Evolutionary conservation across 768 basidiomycete species (phyloP).

Genomic region (Agaricus sinodeliciosus): DNA sequence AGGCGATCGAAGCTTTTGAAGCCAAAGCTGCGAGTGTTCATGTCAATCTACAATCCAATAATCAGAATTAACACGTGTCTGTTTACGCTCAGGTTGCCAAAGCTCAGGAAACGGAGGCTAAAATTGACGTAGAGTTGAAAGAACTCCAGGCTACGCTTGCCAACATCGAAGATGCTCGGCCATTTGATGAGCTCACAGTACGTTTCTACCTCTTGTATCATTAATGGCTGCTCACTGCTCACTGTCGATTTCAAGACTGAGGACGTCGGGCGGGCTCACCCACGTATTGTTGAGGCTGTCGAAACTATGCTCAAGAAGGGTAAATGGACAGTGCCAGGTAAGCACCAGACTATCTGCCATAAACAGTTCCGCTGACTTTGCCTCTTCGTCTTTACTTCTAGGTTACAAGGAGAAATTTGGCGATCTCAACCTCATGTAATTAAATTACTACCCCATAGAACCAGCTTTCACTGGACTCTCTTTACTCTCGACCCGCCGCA

Average conservation of each 20-base stretch:
- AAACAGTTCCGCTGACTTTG: background rate
- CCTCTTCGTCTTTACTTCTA: conserved; percentile 17
- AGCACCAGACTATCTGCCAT: conserved; percentile 13
- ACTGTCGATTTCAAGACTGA: conserved; percentile 46
- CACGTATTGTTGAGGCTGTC: conserved; percentile 84
- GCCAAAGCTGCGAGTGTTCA: conserved; percentile 75
- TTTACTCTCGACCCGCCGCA: background rate
- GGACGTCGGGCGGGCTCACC: conserved; percentile 89
- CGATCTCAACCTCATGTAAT: conserved; percentile 86
- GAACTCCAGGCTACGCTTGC: conserved; percentile 89
- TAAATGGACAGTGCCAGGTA: conserved; percentile 97
- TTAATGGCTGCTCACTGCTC: background rate
- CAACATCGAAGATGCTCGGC: conserved; percentile 96
- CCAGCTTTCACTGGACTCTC: background rate
- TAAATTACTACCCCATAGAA: conserved; percentile 15
- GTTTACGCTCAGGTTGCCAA: conserved; percentile 60
- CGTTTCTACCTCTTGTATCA: conserved; percentile 22
- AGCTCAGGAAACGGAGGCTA: conserved; percentile 82
- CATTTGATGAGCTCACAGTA: conserved; percentile 95
- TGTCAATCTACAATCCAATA: background rate
- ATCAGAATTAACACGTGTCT: background rate
- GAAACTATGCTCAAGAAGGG: conserved; percentile 96
- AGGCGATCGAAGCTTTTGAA: conserved; percentile 96
- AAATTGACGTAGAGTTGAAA: conserved; percentile 87
- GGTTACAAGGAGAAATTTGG: conserved; percentile 97